Evolutionary conservation across 306 rosid genomes (phyloP).

Genomic region (Rubus idaeus): DNA sequence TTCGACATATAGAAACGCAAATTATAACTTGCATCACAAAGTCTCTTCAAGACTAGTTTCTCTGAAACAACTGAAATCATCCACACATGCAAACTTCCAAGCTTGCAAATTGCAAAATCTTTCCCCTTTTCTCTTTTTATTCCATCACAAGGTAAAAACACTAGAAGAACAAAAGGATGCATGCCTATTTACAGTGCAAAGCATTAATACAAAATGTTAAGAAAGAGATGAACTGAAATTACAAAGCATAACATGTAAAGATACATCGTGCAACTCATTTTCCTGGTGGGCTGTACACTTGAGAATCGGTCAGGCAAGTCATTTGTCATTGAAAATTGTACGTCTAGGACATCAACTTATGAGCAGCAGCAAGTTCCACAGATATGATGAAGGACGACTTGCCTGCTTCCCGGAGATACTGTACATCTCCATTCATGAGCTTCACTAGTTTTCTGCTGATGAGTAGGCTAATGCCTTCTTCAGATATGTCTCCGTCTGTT

Average conservation of each 20-base stretch:
- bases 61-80: too few species aligned
- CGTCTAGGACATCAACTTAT: conserved; percentile 25
- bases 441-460: conserved; percentile 80
- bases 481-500: conserved; percentile 50
- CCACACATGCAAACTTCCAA: too few species aligned
- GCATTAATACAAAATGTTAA: neutral
- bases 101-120: too few species aligned
- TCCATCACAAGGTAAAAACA: conserved; percentile 1
- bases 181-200: conserved; percentile 24
- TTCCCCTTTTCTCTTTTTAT: neutral
- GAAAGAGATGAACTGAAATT: neutral
- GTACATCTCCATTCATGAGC: conserved; percentile 88
- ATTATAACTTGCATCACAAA: too few species aligned
- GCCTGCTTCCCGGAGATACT: conserved; percentile 77
- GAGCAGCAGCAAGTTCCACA: conserved; percentile 72
- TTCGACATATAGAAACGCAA: too few species aligned
- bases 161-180: neutral
- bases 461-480: conserved; percentile 76
- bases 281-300: conserved; percentile 1
- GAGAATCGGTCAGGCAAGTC: neutral
- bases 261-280: neutral
- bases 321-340: conserved; percentile 26
- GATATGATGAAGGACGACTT: conserved; percentile 70
- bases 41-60: too few species aligned
- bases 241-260: neutral